Evolutionary conservation across 2,329 filamentous ascomycete genomes (phyloP), one percentile per base, ranked within the genome.

Genomic region (Aureobasidium sp.): DNA sequence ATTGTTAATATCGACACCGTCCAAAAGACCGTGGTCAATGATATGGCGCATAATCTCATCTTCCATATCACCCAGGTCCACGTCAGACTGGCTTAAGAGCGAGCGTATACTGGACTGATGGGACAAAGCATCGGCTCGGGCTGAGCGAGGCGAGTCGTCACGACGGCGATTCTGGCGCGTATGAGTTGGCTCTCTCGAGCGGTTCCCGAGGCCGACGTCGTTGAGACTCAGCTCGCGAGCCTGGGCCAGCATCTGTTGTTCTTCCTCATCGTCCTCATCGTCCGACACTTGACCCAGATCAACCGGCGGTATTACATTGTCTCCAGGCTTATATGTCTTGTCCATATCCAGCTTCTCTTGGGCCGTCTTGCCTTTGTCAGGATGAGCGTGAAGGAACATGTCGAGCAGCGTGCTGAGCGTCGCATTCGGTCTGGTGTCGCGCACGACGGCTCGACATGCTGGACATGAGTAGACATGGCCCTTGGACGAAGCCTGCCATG

Each of bases 91-190:
- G 70, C 90, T 92, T 63, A 97, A 86, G 63, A 97, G 77, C 11
- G 90, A 96, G 59, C 92, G 81, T 66, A 97, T 78, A 63, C 91
- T 96, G 0, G 91, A 88, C 76, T 97, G 93, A 70, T 97, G 93
- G 44, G 57, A 60, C 44, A 60, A 14, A 11, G 12, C 34, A 12
- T 60, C 57, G 5, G 12, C 25, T 25, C 51, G 57, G 17, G 22
- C 6, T 41, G 44, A 41, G 6, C 37, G 45, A 6, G 56, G 56
- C 15, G 56, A 59, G 42, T 59, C 42, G 17, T n/a, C 45, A 17
- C 37, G 45, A n/a, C 36, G 57, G 17, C 36, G 34, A 3, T 11
- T 20, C 25, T 25, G 41, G 34, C 34, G 42, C 17, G 25, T 8
- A 4, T 48, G 42, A n/a, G 56, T 60, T 8, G 44, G 22, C 31